These are phyloP conservation scores for Cyathus striatus DNA, from an alignment of 768 basidiomycete genomes.

Conservation along the genomic window DNA sequence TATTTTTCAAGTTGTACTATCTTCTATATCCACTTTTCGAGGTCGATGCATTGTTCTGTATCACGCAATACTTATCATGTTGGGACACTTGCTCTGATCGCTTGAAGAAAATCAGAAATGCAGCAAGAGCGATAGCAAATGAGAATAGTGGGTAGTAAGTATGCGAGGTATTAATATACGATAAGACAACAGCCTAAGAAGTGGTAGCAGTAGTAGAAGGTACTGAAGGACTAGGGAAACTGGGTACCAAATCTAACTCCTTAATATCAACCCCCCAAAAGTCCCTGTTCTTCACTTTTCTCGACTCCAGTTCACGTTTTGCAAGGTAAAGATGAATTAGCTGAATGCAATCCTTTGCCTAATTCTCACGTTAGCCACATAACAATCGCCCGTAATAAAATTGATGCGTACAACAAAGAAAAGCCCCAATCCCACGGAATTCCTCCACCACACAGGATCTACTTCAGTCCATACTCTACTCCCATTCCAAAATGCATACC, in stretches of 20 bases:
- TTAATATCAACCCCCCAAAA: constrained; percentile 68
- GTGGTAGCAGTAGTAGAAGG: neutral
- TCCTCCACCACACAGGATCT: constrained; percentile 81
- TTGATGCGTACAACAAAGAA: constrained; percentile 52
- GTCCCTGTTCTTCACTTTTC: constrained; percentile 62
- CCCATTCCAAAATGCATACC: constrained; percentile 49
- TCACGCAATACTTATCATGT: neutral
- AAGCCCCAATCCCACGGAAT: constrained; percentile 60
- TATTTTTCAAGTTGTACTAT: constrained; percentile 4
- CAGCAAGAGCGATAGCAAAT: neutral
- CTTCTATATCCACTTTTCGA: neutral
- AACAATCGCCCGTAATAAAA: too few species aligned
- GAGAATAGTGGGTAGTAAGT: neutral
- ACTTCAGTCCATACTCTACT: constrained; percentile 58
- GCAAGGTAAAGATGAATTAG: constrained; percentile 65
- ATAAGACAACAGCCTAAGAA: too few species aligned
- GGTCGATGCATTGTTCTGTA: neutral
- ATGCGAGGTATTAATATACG: neutral
- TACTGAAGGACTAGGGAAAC: constrained; percentile 1
- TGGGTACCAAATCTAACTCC: constrained; percentile 58
- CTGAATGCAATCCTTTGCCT: constrained; percentile 67
- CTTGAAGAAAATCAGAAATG: neutral
- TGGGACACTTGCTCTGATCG: too few species aligned
- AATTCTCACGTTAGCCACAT: too few species aligned
- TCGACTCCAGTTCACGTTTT: constrained; percentile 66